These are phyloP conservation scores for Truncatella angustata DNA, from an alignment of 2,329 filamentous ascomycete species.

Conservation along the genomic window DNA sequence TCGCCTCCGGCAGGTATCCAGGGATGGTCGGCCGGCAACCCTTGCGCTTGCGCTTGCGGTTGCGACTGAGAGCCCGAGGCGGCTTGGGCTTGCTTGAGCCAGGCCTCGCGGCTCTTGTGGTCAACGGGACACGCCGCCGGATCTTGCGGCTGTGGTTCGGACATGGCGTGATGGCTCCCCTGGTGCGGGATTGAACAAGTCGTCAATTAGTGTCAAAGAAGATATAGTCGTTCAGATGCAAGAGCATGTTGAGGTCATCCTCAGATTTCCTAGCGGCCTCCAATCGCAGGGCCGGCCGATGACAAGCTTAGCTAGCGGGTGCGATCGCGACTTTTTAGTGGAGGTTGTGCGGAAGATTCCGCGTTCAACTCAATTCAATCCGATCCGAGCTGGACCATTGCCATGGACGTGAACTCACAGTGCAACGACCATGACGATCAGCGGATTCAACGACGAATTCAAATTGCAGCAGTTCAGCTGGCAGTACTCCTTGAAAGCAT, in stretches of 20 bases:
- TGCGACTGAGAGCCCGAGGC: conserved; percentile 34
- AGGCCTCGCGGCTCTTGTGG: conserved; percentile 82
- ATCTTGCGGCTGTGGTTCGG: conserved; percentile 8
- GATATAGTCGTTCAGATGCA: conserved; percentile 15
- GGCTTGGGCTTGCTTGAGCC: conserved; percentile 69
- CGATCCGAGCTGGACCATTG: too few species aligned
- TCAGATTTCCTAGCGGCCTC: conserved; percentile 4
- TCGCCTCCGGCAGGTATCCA: conserved; percentile 12
- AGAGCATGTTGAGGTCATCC: conserved; percentile 13
- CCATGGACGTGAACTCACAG: too few species aligned
- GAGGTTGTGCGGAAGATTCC: neutral
- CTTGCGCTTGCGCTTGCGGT: conserved; percentile 21
- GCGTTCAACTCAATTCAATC: too few species aligned
- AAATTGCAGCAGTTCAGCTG: too few species aligned
- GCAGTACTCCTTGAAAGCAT: too few species aligned
- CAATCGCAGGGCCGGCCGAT: neutral
- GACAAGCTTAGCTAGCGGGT: neutral
- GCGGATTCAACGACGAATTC: too few species aligned
- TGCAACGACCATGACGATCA: too few species aligned
- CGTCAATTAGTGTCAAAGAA: conserved; percentile 10
- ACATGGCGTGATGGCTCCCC: conserved; percentile 10
- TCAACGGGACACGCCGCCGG: conserved; percentile 68
- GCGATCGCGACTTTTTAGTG: conserved; percentile 7
- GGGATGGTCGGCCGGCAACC: conserved; percentile 26
- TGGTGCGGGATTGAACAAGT: conserved; percentile 7